Conservation (phyloP, 2,329 filamentous ascomycete species). For the Fusarium nodosum region DNA sequence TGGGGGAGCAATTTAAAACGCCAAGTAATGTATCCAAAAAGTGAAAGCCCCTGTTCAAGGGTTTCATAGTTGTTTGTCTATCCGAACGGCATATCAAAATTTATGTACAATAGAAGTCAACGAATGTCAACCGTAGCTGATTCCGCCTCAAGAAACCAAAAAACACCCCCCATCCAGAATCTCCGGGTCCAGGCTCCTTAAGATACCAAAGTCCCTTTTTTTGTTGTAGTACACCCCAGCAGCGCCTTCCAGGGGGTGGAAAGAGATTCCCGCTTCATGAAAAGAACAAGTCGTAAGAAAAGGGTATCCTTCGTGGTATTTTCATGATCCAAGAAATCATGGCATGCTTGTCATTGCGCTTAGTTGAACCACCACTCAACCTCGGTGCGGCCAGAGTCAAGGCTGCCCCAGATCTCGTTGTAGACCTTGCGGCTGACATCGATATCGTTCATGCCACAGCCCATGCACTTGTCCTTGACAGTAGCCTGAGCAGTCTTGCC, state of each 20-base stretch:
- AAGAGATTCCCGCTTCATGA: conserved; percentile 46
- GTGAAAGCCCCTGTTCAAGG: conserved; percentile 16
- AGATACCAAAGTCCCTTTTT: conserved; percentile 23
- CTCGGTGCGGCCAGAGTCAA: conserved; percentile 59
- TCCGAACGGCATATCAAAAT: conserved; percentile 31
- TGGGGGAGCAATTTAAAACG: not conserved
- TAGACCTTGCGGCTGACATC: conserved; percentile 73
- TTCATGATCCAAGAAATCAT: conserved; percentile 27
- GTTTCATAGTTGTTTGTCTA: conserved; percentile 38
- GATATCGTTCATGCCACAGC: conserved; percentile 69
- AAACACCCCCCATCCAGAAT: conserved; percentile 49
- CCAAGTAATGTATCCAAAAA: conserved; percentile 16
- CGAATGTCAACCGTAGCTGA: conserved; percentile 40
- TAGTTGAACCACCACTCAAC: conserved; percentile 64
- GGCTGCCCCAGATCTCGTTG: conserved; percentile 62
- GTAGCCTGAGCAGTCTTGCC: conserved; percentile 70
- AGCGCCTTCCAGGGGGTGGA: conserved; percentile 32
- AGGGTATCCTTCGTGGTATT: conserved; percentile 32
- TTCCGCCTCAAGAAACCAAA: conserved; percentile 39
- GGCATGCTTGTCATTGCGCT: conserved; percentile 24
- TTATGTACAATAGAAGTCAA: conserved; percentile 47
- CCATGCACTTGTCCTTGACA: conserved; percentile 82
- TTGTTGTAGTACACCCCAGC: conserved; percentile 33
- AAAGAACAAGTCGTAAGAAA: conserved; percentile 43
- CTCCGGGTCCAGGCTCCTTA: conserved; percentile 17